These are phyloP conservation scores for Pseudophaeomoniella oleicola DNA, from an alignment of 2,329 filamentous ascomycete species.

Conservation along the genomic window DNA sequence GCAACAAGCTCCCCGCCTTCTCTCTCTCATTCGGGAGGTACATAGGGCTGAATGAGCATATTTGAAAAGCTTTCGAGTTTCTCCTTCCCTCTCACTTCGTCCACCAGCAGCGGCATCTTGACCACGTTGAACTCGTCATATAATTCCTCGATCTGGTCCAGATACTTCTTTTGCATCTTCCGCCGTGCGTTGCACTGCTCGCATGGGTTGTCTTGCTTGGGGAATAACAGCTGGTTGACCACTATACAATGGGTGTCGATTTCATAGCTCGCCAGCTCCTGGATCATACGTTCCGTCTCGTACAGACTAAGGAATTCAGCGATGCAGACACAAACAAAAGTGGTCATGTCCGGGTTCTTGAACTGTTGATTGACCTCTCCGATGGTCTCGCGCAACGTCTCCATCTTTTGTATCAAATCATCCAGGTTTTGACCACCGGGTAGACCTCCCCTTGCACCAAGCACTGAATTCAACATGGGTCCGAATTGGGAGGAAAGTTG, in stretches of 20 bases:
- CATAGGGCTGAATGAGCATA: slow-evolving; percentile 34
- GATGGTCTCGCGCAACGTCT: slow-evolving; percentile 83
- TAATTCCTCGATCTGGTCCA: slow-evolving; percentile 95
- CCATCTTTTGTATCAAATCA: slow-evolving; percentile 89
- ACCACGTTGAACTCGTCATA: slow-evolving; percentile 99
- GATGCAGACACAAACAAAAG: slow-evolving; percentile 97
- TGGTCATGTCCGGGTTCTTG: slow-evolving; percentile 89
- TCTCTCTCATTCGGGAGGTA: slow-evolving; percentile 29
- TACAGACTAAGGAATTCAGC: slow-evolving; percentile 93
- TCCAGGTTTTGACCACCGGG: slow-evolving; percentile 87
- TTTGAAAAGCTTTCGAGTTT: slow-evolving; percentile 57
- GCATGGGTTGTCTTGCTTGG: slow-evolving; percentile 68
- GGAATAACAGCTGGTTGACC: slow-evolving; percentile 94
- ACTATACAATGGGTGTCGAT: slow-evolving; percentile 98
- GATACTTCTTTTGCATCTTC: slow-evolving; percentile 99
- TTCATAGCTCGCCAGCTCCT: slow-evolving; percentile 81
- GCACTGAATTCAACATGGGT: slow-evolving; percentile 84
- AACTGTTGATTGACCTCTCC: slow-evolving; percentile 94
- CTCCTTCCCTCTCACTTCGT: slow-evolving; percentile 92
- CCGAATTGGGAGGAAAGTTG: slow-evolving; percentile 91
- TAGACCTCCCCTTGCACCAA: slow-evolving; percentile 61
- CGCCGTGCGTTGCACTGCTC: slow-evolving; percentile 89
- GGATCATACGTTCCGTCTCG: slow-evolving; percentile 99
- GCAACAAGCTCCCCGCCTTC: slow-evolving; percentile 5
- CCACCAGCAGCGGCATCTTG: slow-evolving; percentile 89